Base-by-base conservation (phyloP, 2,329 filamentous ascomycete genomes). In the Paecilomyces niveus region DNA sequence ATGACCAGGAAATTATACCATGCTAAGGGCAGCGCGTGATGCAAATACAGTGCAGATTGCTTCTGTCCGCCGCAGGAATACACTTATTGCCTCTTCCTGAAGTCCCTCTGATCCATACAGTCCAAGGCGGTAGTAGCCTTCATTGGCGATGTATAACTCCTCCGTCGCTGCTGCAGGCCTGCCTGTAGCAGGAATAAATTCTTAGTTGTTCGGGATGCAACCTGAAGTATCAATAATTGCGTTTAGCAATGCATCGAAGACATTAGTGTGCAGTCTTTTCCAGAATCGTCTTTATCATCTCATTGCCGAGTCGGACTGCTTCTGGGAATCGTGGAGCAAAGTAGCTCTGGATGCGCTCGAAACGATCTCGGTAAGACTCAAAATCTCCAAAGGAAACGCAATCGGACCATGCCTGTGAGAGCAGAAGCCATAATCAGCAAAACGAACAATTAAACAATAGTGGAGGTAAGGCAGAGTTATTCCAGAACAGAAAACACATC, bases 221-320 rank as follows among this genome's bases (percentile, higher is more conserved):
- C 26, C 26, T 7, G 26, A 29, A 29, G 26, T 29, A 29, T 29
- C 26, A 29, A 29, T 45, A 45, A 13, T 13, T 9, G n/a, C 15
- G 39, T 18, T 45, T 18, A 18, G n/a, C 55, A 54, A 33, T 10
- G 2, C 21, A 13, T 33, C 8, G 31, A 18, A 55, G 33, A 18
- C 26, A 52, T 57, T 60, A 62, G 13, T 63, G 60, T 32, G 68
- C 68, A 24, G 88, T 89, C 73, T 90, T 93, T 76, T 93, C 89
- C 65, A 97, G 76, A 67, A 99, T 94, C 52, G 91, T 94, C 80
- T 88, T 92, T 75, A 99, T 95, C 94, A 99, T 99, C 72, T 92
- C 89, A 71, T 97, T 96, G 2, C 94, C 94, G 39, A 99, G 80
- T 66, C 87, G 86, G 56, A 88, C 90, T 5, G 94, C 94, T 71